Evolutionary conservation across 2,329 filamentous ascomycete species (phyloP), one percentile per base, ranked within the genome.

Genomic region (Stagonosporopsis tanaceti): DNA sequence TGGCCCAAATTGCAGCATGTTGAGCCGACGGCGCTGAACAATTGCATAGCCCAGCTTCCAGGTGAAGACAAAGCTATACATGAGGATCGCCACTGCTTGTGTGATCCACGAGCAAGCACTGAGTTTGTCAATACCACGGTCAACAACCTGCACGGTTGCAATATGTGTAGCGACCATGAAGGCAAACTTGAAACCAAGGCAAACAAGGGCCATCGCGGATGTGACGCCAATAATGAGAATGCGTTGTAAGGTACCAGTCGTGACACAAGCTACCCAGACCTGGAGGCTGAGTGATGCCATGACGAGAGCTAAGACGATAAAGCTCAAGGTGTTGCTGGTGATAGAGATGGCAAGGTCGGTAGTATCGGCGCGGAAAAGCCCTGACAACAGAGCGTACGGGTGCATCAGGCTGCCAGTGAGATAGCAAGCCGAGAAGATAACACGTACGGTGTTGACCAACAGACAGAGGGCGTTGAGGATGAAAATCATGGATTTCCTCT

Each of bases 391-490:
- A 22, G 82, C 76, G 73, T 92, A 93, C 53, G 88, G 83, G 50
- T 87, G 80, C 64, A 82, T 71, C 44, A 86, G 88, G 4, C 81
- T 78, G 2, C 86, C 86, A 8, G 85, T 84, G 69, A 87, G 88
- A 74, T 84, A 89, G 53, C 86, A 69, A 50, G 80, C 77, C 22
- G 87, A 78, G 5, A 92, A 76, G 15, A 83, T 72, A 68, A 81
- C 82, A 57, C 90, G 87, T 42, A 87, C 73, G 47, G 84, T 78
- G 75, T 89, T 87, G 68, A 87, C 70, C 46, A 84, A 47, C 20
- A 96, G 82, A 14, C 85, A 84, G 24, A 82, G 57, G 20, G 84
- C 64, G 70, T 93, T 92, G 66, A 93, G 79, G 61, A 88, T 69
- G 72, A 90, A 90, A 20, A 91, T 83, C 0, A 81, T 70, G 1